Base-by-base conservation (phyloP, 208 protist species). In the Leishmania guyanensis region DNA sequence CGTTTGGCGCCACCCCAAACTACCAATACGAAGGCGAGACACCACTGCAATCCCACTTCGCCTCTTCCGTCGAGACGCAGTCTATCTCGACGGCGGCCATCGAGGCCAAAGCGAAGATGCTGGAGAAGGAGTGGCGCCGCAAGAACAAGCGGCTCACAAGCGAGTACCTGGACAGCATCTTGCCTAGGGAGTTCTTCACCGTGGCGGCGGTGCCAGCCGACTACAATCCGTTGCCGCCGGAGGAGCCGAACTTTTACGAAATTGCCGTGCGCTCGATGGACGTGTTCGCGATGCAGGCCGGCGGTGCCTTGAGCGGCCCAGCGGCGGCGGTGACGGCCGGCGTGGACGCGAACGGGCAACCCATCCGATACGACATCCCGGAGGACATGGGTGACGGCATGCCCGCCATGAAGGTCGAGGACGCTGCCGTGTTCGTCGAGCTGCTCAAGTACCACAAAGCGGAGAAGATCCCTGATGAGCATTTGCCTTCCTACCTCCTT, bases 371-470 rank as follows among this genome's bases (percentile, higher is more conserved):
- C 85, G 94, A 97, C 77, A 97, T 96, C 69, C 93, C 93, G 9
- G 93, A 97, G 48, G 90, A 88, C 82, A 89, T 97, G 77, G 95
- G 94, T 10, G 87, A 93, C 2, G 95, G 92, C 51, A 95, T 99
- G 90, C 99, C 99, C 2, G 90, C 86, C 29, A 94, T 99, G 89
- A 98, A 99, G 86, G 96, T 99, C 33, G 95, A 99, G 77, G 99
- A 99, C 87, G 97, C 96, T 36, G 92, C 96, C 64, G 98, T 99
- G 75, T 99, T 99, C 85, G 93, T 93, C 60, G 93, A 98, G 75
- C 90, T 99, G 56, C 91, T 99, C 26, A 94, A 96, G 58, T 97
- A 98, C 66, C 95, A 95, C 83, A 91, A 92, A 56, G 91, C 90
- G 14, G 91, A 93, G 54, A 85, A 92, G 56, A 95, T 99, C 51